These are phyloP conservation scores for Mycena chlorophos DNA, from an alignment of 768 basidiomycete genomes.

Conservation along the genomic window DNA sequence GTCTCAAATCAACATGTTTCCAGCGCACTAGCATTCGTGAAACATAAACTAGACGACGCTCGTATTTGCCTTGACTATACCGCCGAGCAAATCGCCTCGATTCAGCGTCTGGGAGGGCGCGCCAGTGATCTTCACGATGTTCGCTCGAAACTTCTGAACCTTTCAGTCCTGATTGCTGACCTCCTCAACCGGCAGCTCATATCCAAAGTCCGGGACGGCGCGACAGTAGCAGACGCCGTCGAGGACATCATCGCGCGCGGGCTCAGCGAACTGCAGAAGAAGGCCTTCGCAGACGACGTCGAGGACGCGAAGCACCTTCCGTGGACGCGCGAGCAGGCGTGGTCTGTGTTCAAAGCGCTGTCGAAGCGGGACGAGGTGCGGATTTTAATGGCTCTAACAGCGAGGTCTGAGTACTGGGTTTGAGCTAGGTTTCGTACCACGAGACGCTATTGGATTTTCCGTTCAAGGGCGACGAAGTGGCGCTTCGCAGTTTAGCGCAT, in stretches of 20 bases:
- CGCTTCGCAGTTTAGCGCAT: conserved; percentile 84
- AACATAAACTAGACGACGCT: conserved; percentile 68
- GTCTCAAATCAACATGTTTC: no score
- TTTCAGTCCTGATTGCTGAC: neutral
- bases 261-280: conserved; percentile 83
- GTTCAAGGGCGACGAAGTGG: conserved; percentile 87
- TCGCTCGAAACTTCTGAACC: conserved; percentile 9
- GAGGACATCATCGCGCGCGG: conserved; percentile 85
- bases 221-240: conserved; percentile 74
- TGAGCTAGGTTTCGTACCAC: conserved; percentile 63
- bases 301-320: conserved; percentile 82
- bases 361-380: conserved; percentile 57
- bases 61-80: conserved; percentile 56
- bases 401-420: neutral
- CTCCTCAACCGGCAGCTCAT: conserved; percentile 56
- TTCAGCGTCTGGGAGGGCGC: conserved; percentile 84
- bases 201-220: conserved; percentile 79
- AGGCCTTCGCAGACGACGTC: conserved; percentile 87
- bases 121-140: conserved; percentile 88
- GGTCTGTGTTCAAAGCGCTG: conserved; percentile 76
- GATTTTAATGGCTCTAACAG: neutral
- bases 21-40: conserved; percentile 80
- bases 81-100: conserved; percentile 50
- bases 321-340: conserved; percentile 89
- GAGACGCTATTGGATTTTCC: conserved; percentile 79